phyloP scores from a whole-genome alignment of 805 yeast species.

The Lipomyces anomalus region DNA sequence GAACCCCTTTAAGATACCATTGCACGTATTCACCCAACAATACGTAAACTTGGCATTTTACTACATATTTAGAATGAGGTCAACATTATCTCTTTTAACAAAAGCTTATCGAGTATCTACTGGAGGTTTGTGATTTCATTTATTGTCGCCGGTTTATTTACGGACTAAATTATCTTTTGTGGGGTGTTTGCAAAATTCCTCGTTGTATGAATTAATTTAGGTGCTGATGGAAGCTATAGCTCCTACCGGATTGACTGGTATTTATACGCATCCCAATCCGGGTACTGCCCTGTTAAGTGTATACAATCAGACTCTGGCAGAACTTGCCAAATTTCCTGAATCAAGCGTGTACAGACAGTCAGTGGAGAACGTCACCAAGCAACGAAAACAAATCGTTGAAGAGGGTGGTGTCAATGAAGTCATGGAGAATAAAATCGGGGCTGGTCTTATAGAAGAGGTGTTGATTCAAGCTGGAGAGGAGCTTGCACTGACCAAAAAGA shows the following conservation, averaged over 20 bases:
- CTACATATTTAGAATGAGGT: too few species aligned
- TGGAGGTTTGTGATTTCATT: neutral
- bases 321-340: conserved; percentile 59
- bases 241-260: conserved; percentile 78
- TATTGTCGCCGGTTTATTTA: neutral
- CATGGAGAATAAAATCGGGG: conserved; percentile 70
- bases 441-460: conserved; percentile 79
- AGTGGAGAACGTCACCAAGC: conserved; percentile 62
- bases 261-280: conserved; percentile 76
- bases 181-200: neutral
- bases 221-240: neutral
- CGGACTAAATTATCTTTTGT: too few species aligned
- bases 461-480: conserved; percentile 80
- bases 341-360: conserved; percentile 72
- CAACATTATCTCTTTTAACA: neutral
- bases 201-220: neutral
- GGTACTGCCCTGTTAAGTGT: conserved; percentile 68
- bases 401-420: conserved; percentile 52
- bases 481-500: conserved; percentile 55
- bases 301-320: conserved; percentile 61
- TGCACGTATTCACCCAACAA: too few species aligned
- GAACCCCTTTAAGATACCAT: too few species aligned
- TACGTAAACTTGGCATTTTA: too few species aligned
- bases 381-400: conserved; percentile 64
- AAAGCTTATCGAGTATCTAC: neutral